Percentiles rank a stretch among this genome's conserved stretches.
Evolutionary conservation across 345 rosid genomes (phyloP).

Genomic region (Citrus australasica): DNA sequence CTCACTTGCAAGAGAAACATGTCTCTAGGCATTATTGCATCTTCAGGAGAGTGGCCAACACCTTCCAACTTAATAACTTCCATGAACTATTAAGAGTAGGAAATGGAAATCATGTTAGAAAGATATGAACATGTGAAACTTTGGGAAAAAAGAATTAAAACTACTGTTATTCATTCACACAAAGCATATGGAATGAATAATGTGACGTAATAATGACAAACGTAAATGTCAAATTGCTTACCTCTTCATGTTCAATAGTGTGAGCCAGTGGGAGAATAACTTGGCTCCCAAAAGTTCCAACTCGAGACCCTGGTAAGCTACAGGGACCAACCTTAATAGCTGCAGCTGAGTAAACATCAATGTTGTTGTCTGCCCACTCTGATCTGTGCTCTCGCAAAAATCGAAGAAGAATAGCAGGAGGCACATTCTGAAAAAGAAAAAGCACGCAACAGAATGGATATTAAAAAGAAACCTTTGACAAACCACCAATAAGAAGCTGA

Average conservation of each 20-base stretch:
- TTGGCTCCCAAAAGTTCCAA: slow-evolving; percentile 87
- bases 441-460: neutral
- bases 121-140: neutral
- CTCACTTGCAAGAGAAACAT: slow-evolving; percentile 90
- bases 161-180: neutral
- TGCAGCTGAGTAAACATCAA: slow-evolving; percentile 93
- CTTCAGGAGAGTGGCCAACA: slow-evolving; percentile 84
- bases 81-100: slow-evolving; percentile 49
- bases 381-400: slow-evolving; percentile 97
- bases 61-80: slow-evolving; percentile 97
- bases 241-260: slow-evolving; percentile 97
- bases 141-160: neutral
- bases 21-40: slow-evolving; percentile 84
- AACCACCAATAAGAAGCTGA: neutral
- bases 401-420: slow-evolving; percentile 95
- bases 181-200: neutral
- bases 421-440: slow-evolving; percentile 65
- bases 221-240: slow-evolving; percentile 21
- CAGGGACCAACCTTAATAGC: slow-evolving; percentile 96
- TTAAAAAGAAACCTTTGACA: neutral
- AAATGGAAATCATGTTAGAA: neutral
- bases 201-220: neutral
- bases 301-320: slow-evolving; percentile 64
- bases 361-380: slow-evolving; percentile 98
- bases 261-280: slow-evolving; percentile 97